Conservation (phyloP, 305 asterid genomes). For the Fraxinus baroniana region DNA sequence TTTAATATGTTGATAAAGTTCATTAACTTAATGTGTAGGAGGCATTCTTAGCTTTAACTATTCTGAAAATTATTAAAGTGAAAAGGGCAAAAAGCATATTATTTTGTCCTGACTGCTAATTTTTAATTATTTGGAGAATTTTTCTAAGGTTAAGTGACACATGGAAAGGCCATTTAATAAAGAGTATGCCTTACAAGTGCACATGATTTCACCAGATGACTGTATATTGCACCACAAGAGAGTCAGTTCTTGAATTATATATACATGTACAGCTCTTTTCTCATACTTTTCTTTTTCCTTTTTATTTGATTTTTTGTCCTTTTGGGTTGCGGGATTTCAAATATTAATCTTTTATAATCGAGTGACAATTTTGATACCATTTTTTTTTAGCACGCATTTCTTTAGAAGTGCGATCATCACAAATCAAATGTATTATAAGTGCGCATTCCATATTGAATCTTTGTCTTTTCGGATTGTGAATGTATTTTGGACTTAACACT, state of each 20-base stretch:
- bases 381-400: not conserved
- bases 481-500: no score
- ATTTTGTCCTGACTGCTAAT: constrained; percentile 37
- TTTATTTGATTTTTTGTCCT: not conserved
- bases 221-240: constrained; percentile 17
- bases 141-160: constrained; percentile 22
- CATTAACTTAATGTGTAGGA: not conserved
- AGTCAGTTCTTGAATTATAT: not conserved
- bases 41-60: not conserved
- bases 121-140: not conserved
- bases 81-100: constrained; percentile 17
- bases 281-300: not conserved
- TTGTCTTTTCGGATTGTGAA: no score
- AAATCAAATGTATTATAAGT: not conserved
- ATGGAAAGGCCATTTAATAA: constrained; percentile 14
- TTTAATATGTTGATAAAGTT: not conserved
- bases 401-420: not conserved
- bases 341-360: not conserved
- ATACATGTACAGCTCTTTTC: not conserved
- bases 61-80: constrained; percentile 13
- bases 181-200: constrained; percentile 15
- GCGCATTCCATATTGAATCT: no score
- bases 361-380: not conserved
- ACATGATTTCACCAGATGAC: constrained; percentile 34
- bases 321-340: not conserved